Percentiles rank a stretch among this genome's conserved stretches.
Evolutionary conservation across 2,329 filamentous ascomycete species (phyloP).

Genomic region (Penicillium olsonii): DNA sequence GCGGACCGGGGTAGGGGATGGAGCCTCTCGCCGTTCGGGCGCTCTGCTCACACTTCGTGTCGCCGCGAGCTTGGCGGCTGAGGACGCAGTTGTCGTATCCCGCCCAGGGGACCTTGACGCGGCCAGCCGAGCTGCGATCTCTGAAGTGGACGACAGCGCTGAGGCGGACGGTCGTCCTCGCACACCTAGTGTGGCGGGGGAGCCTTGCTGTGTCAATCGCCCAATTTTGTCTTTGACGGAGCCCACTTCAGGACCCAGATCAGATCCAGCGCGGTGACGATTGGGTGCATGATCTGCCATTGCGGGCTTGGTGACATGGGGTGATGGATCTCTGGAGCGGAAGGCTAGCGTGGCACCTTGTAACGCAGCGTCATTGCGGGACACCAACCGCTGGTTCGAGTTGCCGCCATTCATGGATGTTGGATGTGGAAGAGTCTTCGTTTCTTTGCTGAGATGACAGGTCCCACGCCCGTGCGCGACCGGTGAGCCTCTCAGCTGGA

Average conservation of each 20-base stretch:
- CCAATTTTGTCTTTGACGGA: constrained; percentile 44
- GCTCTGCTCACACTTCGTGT: constrained; percentile 20
- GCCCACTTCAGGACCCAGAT: constrained; percentile 32
- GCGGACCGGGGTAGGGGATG: constrained; percentile 28
- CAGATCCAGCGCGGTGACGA: constrained; percentile 21
- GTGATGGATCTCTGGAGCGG: constrained; percentile 21
- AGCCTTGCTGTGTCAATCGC: constrained; percentile 29
- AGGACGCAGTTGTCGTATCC: constrained; percentile 13
- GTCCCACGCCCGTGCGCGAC: neutral
- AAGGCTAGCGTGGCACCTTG: constrained; percentile 43
- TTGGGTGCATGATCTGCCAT: constrained; percentile 19
- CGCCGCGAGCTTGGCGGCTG: constrained; percentile 18
- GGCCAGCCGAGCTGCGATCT: constrained; percentile 40
- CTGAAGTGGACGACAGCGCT: constrained; percentile 25
- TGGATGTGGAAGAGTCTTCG: too few relatives aligned
- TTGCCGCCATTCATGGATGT: constrained; percentile 35
- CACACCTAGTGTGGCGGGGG: constrained; percentile 7
- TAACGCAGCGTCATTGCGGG: constrained; percentile 32
- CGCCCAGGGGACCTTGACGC: constrained; percentile 30
- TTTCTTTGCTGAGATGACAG: too few relatives aligned
- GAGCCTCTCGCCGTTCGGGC: constrained; percentile 20
- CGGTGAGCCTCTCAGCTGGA: constrained; percentile 4
- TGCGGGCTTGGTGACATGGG: constrained; percentile 19
- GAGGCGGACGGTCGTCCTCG: constrained; percentile 15
- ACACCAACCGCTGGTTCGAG: constrained; percentile 31